A percentile compares a stretch with the other conserved stretches of the same genome.
phyloP scores from a whole-genome alignment of 2,329 filamentous ascomycete species.

The Fusarium verticillioides region DNA sequence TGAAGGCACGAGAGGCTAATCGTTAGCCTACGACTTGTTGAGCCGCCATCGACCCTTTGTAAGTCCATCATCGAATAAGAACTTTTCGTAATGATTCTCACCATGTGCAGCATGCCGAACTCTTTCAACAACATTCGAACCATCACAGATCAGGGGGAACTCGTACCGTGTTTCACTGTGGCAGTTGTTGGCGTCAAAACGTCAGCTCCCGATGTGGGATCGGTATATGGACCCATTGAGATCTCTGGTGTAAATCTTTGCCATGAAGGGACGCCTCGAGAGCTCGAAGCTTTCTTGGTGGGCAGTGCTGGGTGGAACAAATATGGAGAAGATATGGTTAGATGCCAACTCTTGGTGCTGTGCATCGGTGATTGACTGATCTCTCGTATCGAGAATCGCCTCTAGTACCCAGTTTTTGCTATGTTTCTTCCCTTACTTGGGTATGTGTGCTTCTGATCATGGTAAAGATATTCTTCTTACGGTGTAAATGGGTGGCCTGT shows the following conservation, averaged over 20 bases:
- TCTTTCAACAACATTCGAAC: neutral
- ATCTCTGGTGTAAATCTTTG: slow-evolving; percentile 39
- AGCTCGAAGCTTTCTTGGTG: slow-evolving; percentile 26
- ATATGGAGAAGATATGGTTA: slow-evolving; percentile 29
- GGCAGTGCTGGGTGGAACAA: slow-evolving; percentile 19
- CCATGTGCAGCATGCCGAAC: neutral
- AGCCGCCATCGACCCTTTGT: neutral
- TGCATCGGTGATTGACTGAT: slow-evolving; percentile 15
- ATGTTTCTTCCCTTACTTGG: slow-evolving; percentile 16
- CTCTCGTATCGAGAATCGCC: slow-evolving; percentile 20
- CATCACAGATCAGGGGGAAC: neutral
- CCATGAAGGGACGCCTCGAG: slow-evolving; percentile 26
- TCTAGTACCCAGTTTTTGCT: slow-evolving; percentile 17
- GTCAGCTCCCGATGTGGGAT: slow-evolving; percentile 27
- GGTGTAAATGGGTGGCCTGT: slow-evolving; percentile 13
- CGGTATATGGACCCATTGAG: slow-evolving; percentile 23
- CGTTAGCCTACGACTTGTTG: slow-evolving; percentile 3
- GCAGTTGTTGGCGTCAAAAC: slow-evolving; percentile 4
- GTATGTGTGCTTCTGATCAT: slow-evolving; percentile 14
- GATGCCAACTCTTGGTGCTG: slow-evolving; percentile 7
- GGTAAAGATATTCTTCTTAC: slow-evolving; percentile 11
- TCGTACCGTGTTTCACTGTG: slow-evolving; percentile 19
- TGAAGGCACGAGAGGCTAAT: slow-evolving; percentile 22
- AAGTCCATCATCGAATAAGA: slow-evolving; percentile 13
- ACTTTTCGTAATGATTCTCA: neutral